Evolutionary conservation across 179 eudicot species (phyloP), one percentile per base, ranked within the genome.

Genomic region (Heliamphora pulchella): DNA sequence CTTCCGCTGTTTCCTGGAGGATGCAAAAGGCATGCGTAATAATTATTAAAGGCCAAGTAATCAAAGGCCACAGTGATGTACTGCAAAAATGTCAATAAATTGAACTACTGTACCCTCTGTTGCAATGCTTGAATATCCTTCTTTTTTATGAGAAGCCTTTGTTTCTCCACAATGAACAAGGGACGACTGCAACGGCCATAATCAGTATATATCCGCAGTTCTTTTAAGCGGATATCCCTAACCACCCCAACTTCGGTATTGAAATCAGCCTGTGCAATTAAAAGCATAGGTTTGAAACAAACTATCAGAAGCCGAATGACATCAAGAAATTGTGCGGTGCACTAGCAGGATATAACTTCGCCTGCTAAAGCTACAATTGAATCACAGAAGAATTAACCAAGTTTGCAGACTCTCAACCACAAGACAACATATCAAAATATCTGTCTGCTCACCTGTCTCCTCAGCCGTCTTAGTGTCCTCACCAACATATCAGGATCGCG

Each of bases 141-240:
- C 87, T 91, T 96, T 82, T 88, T 96, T 4, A 96, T 92, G 1
- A 92, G 89, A 15, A 96, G 94, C 83, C 93, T 90, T 80, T 96
- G 98, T 62, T 90, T 94, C 86, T 96, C 98, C 81, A 96, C 99
- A 31, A 96, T 94, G 81, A 96, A 96, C 44, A 96, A 79, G 13
- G 99, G 99, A 62, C 99, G 94, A 85, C 99, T 94, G 84, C 98
- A 96, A 63, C 99, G 96, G 68, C 98, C 99, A 90, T 96, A 94
- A 68, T 96, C 98, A 1, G 99, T 96, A 83, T 94, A 94, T 77
- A 96, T 92, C 1, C 97, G 89, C 79, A 96, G 81, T 85, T 96
- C 99, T 83, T 90, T 92, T 86, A 96, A 81, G 74, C 92, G 94
- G 80, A 94, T 91, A 87, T 96, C 99, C 51, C 94, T 91, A 61